Conservation (phyloP, 192 early-diverging fungal genomes). For the Funneliformis mosseae region DNA sequence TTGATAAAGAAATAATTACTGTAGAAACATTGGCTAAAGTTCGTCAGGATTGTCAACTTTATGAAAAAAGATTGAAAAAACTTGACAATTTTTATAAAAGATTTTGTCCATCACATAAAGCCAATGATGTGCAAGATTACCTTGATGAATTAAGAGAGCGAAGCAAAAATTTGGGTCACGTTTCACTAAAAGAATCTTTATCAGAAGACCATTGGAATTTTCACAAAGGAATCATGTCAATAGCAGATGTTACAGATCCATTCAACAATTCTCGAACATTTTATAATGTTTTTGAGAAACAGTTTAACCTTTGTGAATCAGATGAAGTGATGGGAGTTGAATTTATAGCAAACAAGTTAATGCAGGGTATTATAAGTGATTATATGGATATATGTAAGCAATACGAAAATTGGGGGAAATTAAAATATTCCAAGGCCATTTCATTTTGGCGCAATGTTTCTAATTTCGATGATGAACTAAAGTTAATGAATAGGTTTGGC, state of each 20-base stretch:
- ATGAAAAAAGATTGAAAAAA: not conserved
- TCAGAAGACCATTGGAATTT: not conserved
- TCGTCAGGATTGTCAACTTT: not conserved
- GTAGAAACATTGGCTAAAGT: not conserved
- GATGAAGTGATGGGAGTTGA: not conserved
- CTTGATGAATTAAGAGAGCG: not conserved
- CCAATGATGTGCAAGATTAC: not conserved
- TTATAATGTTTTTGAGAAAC: constrained; percentile 14
- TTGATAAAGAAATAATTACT: not conserved
- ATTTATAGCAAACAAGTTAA: not conserved
- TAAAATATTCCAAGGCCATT: not conserved
- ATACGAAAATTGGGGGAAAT: constrained; percentile 16
- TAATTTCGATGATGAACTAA: not conserved
- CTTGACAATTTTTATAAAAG: not conserved
- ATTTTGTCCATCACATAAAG: not conserved
- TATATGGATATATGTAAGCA: not conserved
- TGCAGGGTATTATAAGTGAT: not conserved
- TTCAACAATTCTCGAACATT: constrained; percentile 25
- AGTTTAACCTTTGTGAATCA: not conserved
- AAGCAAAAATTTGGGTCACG: not conserved
- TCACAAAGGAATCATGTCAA: not conserved
- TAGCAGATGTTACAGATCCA: not conserved
- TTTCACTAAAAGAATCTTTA: not conserved
- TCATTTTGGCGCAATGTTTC: constrained; percentile 17
- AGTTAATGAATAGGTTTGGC: not conserved